Percentiles rank a stretch among this genome's conserved stretches.
Evolutionary conservation across 169 alveolate species (phyloP).

Genomic region (Plasmodium gaboni): DNA sequence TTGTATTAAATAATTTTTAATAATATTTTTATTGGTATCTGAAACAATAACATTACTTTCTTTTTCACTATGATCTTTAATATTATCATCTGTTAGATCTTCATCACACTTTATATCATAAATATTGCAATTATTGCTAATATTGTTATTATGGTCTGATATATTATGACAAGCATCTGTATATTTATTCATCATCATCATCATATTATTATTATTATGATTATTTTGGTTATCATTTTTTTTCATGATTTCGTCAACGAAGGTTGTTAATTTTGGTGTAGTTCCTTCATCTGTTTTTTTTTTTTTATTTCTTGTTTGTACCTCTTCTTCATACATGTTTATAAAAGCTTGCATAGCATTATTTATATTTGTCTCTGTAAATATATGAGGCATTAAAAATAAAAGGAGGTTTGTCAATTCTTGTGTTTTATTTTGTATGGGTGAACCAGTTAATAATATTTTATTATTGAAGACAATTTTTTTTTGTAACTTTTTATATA

Average conservation of each 20-base stretch:
- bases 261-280: neutral
- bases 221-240: no score
- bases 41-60: neutral
- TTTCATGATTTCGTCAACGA: neutral
- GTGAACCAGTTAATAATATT: conserved; percentile 93
- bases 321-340: conserved; percentile 25
- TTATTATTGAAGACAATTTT: conserved; percentile 87
- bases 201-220: no score
- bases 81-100: neutral
- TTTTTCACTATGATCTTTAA: neutral
- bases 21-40: conserved; percentile 14
- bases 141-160: neutral
- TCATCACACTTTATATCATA: conserved; percentile 18
- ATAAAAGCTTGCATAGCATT: conserved; percentile 85
- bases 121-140: neutral
- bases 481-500: conserved; percentile 88
- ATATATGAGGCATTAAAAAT: conserved; percentile 92
- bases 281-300: neutral
- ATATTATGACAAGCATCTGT: no score
- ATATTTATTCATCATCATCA: no score
- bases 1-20: conserved; percentile 38
- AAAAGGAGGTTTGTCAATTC: conserved; percentile 91
- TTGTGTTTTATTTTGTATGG: conserved; percentile 90
- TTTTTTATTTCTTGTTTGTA: conserved; percentile 30
- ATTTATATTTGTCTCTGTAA: conserved; percentile 83